Evolutionary conservation across 2,329 filamentous ascomycete species (phyloP).

Genomic region (Trichoderma sp.): DNA sequence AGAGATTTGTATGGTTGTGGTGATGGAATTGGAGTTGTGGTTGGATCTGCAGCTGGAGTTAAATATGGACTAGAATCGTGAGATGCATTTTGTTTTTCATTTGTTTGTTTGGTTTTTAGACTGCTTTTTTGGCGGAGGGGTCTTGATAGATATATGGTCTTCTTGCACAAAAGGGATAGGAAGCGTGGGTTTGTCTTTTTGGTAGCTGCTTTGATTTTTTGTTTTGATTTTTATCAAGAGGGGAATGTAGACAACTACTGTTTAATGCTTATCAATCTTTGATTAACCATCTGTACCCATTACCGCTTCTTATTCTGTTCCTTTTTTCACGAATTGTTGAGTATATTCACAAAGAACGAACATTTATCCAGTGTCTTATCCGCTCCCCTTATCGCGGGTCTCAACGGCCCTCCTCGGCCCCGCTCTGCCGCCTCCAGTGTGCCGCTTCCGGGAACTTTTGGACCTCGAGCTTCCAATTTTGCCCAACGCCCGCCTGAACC

Average conservation of each 20-base stretch:
- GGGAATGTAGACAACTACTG: neutral
- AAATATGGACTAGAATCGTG: neutral
- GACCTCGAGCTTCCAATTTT: neutral
- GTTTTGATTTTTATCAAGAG: neutral
- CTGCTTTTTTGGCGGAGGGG: neutral
- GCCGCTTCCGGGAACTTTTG: slow-evolving; percentile 5
- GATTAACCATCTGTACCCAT: neutral
- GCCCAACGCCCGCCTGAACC: neutral
- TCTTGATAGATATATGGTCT: neutral
- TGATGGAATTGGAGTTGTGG: neutral
- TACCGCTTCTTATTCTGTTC: neutral
- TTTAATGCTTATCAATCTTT: neutral
- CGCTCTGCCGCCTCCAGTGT: neutral
- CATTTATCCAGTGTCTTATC: neutral
- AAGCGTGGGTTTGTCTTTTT: neutral
- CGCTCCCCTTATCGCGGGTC: neutral
- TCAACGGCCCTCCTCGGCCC: neutral
- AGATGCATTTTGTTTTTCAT: neutral
- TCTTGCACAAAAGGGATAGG: neutral
- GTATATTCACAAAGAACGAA: too few species aligned
- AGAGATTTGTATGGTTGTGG: neutral
- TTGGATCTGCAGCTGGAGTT: neutral
- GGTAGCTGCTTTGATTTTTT: neutral
- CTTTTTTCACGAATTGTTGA: neutral
- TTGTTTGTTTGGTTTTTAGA: neutral